Base-by-base conservation (phyloP, 1,284 basidiomycete genomes). In the Malassezia brasiliensis region DNA sequence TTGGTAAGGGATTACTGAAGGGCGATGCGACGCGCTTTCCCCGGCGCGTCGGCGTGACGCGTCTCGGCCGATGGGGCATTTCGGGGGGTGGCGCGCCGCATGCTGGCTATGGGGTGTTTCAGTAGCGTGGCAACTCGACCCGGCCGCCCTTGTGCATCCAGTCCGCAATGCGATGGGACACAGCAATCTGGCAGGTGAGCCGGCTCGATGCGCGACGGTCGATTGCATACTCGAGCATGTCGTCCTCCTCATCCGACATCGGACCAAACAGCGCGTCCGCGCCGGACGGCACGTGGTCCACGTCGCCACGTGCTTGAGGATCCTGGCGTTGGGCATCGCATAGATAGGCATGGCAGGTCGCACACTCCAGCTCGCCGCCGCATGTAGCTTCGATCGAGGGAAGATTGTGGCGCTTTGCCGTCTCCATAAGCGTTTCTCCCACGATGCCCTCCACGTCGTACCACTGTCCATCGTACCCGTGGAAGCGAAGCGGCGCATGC, bases 341-440 rank as follows among this genome's bases (percentile, higher is more conserved):
- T 12, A 75, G 28, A 38, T 68, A 63, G 17, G 59, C 62, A 53
- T 63, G 62, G 50, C 38, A 75, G 50, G 54, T 70, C 64, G 56
- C 69, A 49, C 70, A 75, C 49, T 75, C 69, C 52, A 65, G 66
- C 42, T 61, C 53, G 3, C 70, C 71, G 28, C 64, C 70, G 41
- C 73, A 75, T 2, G 73, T 74, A 1, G 73, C 73, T 31, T 73
- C 63, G 37, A 74, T 72, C 19, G 54, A 54, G 0, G 67, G 68
- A 1, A 72, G 53, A 35, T 64, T 59, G 41, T 67, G 52, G 0
- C 73, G 63, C 34, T 59, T 57, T 2, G 72, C 72, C 5, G 56
- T 61, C 10, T 69, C 65, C 67, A 72, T 75, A 30, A 75, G 44
- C 10, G 61, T 64, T 56, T 75, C 73, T 7, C 73, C 70, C n/a